Base-by-base conservation (phyloP, 2,329 filamentous ascomycete species). In the Leptographium lundbergii region DNA sequence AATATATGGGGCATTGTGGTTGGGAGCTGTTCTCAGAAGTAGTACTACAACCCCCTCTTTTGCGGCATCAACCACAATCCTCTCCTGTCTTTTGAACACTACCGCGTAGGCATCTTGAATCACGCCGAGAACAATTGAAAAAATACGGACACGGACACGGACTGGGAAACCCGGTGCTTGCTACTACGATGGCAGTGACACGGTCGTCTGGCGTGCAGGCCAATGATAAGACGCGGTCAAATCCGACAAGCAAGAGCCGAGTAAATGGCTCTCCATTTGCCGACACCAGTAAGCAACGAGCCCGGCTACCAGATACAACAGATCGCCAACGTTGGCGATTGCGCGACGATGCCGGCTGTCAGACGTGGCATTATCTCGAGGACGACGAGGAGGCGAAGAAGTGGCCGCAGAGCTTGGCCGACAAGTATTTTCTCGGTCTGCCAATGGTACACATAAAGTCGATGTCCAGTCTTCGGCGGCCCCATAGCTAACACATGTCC, bases 341-440 rank as follows among this genome's bases (percentile, higher is more conserved):
- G 69, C 81, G 84, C 62, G 87, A 95, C 67, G 89, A 95, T 61
- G 80, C 82, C 57, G 92, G 94, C 55, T 81, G 88, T 59, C 91
- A 96, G 67, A 96, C 89, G 56, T 99, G 94, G 94, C 88, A 94
- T 67, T 99, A 97, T 69, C 76, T 99, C 3, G 81, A 82, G 11
- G 86, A 94, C 58, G 80, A 84, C 27, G 79, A 89, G 61, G 84
- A 88, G 59, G 73, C 79, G 9, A 77, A 87, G 65, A 74, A 81
- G 60, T 96, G 92, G 91, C 91, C 92, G 6, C 91, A 96, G 73
- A 87, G 82, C 27, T 79, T 77, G 59, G 89, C 91, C n/a, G 95
- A 99, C 69, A 96, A 90, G 71, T 95, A 91, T 71, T 89, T 85
- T 67, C 71, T 99, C 22, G 89, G 89, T 22, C 73, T 96, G 54